These are phyloP conservation scores for Thelephora terrestris DNA, from an alignment of 1,284 basidiomycete species.

Conservation along the genomic window DNA sequence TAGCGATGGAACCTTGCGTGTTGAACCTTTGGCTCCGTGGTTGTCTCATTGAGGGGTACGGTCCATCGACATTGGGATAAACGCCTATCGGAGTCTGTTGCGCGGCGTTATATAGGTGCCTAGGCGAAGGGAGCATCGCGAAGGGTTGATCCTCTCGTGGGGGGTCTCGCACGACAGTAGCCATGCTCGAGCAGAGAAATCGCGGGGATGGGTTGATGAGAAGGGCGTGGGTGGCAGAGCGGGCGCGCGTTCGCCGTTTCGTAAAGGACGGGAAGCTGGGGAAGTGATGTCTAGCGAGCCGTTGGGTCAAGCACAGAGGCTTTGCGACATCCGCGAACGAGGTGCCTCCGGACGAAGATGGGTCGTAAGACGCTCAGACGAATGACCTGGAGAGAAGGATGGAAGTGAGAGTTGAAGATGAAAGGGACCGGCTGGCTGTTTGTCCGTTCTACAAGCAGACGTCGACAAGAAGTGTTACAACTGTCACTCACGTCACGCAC, in stretches of 20 bases:
- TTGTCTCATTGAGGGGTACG: no score
- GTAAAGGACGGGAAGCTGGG: neutral
- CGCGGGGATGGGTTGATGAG: conserved; percentile 17
- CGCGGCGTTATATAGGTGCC: neutral
- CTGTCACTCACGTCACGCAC: no score
- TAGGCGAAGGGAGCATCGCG: neutral
- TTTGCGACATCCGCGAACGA: neutral
- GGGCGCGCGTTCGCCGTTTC: neutral
- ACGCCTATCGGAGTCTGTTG: no score
- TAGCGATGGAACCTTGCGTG: no score
- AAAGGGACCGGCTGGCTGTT: no score
- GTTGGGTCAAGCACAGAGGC: neutral
- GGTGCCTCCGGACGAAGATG: neutral
- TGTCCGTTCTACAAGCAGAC: no score
- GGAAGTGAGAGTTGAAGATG: neutral
- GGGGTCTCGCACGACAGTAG: neutral
- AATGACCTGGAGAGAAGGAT: conserved; percentile 1
- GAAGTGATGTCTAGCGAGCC: neutral
- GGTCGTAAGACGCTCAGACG: neutral
- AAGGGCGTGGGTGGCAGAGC: neutral
- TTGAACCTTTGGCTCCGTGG: no score
- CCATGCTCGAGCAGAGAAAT: conserved; percentile 8
- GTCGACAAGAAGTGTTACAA: no score
- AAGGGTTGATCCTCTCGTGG: neutral
- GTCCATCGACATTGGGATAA: no score